Evolutionary conservation across 176 grass and related monocot species (phyloP), one percentile per base, ranked within the genome.

Genomic region (Elymus sibiricus): DNA sequence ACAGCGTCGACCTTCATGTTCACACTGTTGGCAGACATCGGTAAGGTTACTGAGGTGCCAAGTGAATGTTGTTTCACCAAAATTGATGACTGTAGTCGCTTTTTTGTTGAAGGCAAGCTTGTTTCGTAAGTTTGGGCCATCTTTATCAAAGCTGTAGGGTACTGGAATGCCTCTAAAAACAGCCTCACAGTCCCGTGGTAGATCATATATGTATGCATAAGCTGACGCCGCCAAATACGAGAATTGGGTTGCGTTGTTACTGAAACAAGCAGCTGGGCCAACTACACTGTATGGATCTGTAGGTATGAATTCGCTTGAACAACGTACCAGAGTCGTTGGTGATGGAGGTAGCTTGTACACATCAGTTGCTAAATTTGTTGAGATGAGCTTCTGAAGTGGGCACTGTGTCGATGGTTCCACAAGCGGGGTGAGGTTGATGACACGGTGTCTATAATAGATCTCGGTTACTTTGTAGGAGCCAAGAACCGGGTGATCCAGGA

Each of bases 401-500:
- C 90, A 92, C 4, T 4, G 3, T 15, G 74, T 26, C 43, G 60
- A 84, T 16, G 90, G 17, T 9, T 84, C 67, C 4, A 13, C 66
- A 9, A 71, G 58, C 3, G 55, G 14, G 49, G 81, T 70, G 4
- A 16, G 15, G 8, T 81, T 74, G 5, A 95, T 87, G 17, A 13
- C 4, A 25, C 19, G 28, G 26, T 60, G 1, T 7, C 12, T 16
- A 68, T 92, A 90, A 74, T 90, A 69, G 46, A 95, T 88, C 7
- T 1, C 21, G 0, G 55, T 79, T 5, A 92, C 87, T 64, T 81
- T 88, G 65, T 56, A 82, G 77, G 82, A 25, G 26, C 85, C 85
- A 40, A 80, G 59, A 46, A 44, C 28, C 1, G 75, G 90, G 35
- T 90, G 88, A 44, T 72, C 58, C 12, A 95, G 69, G 66, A 90